Percentiles rank a stretch among this genome's conserved stretches.
Conservation (phyloP, 2,329 filamentous ascomycete genomes). For the Bipolaris gigantea region DNA sequence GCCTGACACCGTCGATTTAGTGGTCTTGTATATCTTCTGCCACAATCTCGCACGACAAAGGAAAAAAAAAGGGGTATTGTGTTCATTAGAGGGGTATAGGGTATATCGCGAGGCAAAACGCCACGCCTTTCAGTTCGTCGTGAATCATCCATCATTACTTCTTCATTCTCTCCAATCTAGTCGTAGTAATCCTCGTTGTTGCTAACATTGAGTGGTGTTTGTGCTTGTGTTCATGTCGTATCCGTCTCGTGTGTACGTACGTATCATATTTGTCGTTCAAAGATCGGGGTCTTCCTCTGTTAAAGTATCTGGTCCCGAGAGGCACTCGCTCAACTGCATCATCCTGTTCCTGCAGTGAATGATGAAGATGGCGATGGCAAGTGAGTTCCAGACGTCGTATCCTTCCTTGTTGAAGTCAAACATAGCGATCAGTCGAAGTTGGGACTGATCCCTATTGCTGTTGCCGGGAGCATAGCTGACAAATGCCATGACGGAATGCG, state of each 20-base stretch:
- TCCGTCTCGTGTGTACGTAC: not conserved
- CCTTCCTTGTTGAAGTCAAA: slow-evolving; percentile 57
- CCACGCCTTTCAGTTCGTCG: slow-evolving; percentile 8
- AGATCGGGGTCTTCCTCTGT: slow-evolving; percentile 36
- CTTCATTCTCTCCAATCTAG: not conserved
- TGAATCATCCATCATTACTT: slow-evolving; percentile 1
- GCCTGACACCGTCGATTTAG: not conserved
- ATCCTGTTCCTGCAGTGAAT: slow-evolving; percentile 57
- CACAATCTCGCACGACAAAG: slow-evolving; percentile 3
- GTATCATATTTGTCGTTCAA: slow-evolving; percentile 16
- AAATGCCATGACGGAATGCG: slow-evolving; percentile 56
- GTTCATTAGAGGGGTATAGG: slow-evolving; percentile 23
- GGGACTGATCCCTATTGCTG: slow-evolving; percentile 22
- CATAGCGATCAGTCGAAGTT: slow-evolving; percentile 51
- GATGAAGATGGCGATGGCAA: slow-evolving; percentile 59
- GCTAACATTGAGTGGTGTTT: not conserved
- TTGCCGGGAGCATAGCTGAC: slow-evolving; percentile 53
- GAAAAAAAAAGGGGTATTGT: slow-evolving; percentile 15
- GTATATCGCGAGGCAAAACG: slow-evolving; percentile 24
- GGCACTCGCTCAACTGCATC: slow-evolving; percentile 47
- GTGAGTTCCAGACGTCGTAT: slow-evolving; percentile 63
- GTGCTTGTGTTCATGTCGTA: not conserved
- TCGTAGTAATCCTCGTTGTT: slow-evolving; percentile 2
- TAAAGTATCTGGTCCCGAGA: slow-evolving; percentile 23
- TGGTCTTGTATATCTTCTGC: not conserved